Conservation (phyloP, 805 yeast genomes). For the Brettanomyces sp. region DNA sequence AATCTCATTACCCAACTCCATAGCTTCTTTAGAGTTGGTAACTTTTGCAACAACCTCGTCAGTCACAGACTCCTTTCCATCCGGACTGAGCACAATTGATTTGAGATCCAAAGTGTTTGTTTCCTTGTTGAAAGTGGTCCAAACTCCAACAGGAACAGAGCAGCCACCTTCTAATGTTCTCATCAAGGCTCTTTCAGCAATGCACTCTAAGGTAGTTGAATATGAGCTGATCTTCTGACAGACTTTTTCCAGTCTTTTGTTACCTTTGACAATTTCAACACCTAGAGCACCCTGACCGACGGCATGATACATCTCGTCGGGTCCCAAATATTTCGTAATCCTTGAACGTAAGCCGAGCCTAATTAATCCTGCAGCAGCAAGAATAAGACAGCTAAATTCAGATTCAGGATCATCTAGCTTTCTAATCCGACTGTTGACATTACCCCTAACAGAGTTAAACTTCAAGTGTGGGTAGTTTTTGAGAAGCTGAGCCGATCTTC, state of each 20-base stretch:
- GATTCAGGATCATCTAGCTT: conserved; percentile 70
- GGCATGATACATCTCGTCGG: conserved; percentile 84
- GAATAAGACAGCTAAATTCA: conserved; percentile 55
- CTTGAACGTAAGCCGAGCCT: conserved; percentile 66
- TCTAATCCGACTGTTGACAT: conserved; percentile 63
- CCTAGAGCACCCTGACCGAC: conserved; percentile 99
- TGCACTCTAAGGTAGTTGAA: conserved; percentile 63
- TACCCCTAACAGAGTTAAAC: conserved; percentile 84
- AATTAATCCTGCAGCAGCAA: conserved; percentile 88
- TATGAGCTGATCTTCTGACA: conserved; percentile 58
- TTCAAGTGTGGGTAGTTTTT: conserved; percentile 66
- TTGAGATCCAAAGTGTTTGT: conserved; percentile 42
- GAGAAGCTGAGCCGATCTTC: conserved; percentile 86
- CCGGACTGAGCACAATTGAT: conserved; percentile 76
- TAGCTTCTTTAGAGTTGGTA: conserved; percentile 47
- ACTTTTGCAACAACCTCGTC: conserved; percentile 34
- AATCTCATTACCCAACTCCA: conserved; percentile 55
- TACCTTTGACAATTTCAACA: conserved; percentile 72
- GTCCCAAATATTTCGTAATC: conserved; percentile 61
- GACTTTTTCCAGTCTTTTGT: conserved; percentile 46
- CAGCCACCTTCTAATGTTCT: conserved; percentile 93
- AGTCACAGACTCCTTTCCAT: conserved; percentile 66
- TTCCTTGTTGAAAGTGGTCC: conserved; percentile 36
- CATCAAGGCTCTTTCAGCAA: conserved; percentile 84
- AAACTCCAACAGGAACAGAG: conserved; percentile 93